Percentiles rank a stretch among this genome's conserved stretches.
These are phyloP conservation scores for Naganishia randhawae DNA, from an alignment of 768 basidiomycete genomes.

Conservation along the genomic window DNA sequence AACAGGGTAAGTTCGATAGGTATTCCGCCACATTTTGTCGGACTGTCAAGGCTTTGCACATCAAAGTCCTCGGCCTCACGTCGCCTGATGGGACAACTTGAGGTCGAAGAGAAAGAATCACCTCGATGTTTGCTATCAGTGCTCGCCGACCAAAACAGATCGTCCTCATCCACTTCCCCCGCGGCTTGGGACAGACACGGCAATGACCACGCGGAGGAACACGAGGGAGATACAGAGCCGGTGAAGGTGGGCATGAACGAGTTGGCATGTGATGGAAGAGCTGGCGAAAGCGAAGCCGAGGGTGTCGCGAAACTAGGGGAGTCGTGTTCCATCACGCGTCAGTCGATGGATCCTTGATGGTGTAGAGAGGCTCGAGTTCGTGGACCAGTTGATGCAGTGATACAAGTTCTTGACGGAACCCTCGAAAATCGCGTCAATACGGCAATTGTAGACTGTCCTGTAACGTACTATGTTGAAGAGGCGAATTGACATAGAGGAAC, in stretches of 20 bases:
- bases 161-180: slow-evolving; percentile 1
- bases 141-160: slow-evolving; percentile 18
- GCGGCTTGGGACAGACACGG: neutral
- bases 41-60: slow-evolving; percentile 1
- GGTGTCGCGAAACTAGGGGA: neutral
- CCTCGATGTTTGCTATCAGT: neutral
- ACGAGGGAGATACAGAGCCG: neutral
- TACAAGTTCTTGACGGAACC: neutral
- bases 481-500: neutral
- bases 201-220: slow-evolving; percentile 7
- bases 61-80: no score
- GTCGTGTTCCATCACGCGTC: neutral
- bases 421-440: neutral
- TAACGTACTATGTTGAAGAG: neutral
- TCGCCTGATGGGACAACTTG: neutral
- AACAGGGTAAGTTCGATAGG: slow-evolving; percentile 9
- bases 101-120: neutral
- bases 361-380: neutral
- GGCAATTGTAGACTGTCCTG: neutral
- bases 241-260: neutral
- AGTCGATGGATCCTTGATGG: neutral
- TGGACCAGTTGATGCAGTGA: neutral
- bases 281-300: no score
- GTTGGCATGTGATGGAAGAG: neutral
- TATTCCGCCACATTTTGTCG: slow-evolving; percentile 3